These are phyloP conservation scores for Thelonectria discophora DNA, from an alignment of 2,329 filamentous ascomycete genomes.

Conservation along the genomic window DNA sequence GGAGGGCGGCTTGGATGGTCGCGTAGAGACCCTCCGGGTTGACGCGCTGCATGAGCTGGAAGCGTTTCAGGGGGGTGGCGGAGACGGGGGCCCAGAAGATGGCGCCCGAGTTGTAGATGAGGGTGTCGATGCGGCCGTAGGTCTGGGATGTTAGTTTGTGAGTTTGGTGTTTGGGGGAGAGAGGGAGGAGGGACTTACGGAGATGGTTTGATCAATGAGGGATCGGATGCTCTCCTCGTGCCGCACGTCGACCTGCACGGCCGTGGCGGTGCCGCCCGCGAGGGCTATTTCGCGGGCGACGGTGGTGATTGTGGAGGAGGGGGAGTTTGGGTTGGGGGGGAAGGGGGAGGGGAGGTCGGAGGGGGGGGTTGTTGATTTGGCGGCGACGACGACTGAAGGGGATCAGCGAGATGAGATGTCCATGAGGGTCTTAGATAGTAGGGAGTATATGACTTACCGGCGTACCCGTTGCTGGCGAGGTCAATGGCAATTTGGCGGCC, in stretches of 20 bases:
- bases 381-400: conserved; percentile 72
- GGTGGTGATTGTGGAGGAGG: conserved; percentile 79
- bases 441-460: conserved; percentile 59
- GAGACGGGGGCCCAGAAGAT: conserved; percentile 85
- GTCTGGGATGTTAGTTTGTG: conserved; percentile 43
- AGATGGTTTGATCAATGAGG: conserved; percentile 68
- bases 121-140: conserved; percentile 73
- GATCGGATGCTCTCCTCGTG: conserved; percentile 66
- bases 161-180: neutral
- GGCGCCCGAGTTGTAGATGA: conserved; percentile 85
- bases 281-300: conserved; percentile 77
- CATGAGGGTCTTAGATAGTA: neutral
- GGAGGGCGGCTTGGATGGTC: conserved; percentile 72
- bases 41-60: conserved; percentile 78
- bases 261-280: conserved; percentile 69
- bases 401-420: neutral
- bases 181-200: conserved; percentile 23
- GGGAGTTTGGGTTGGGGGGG: conserved; percentile 80
- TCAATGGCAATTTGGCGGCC: conserved; percentile 83
- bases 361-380: conserved; percentile 77
- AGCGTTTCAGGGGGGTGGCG: conserved; percentile 78
- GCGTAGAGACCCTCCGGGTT: conserved; percentile 82
- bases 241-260: conserved; percentile 76
- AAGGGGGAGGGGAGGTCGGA: conserved; percentile 62
- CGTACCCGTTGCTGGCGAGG: conserved; percentile 74